Evolutionary conservation across 306 rosid genomes (phyloP).

Genomic region (Cicer bijugum): DNA sequence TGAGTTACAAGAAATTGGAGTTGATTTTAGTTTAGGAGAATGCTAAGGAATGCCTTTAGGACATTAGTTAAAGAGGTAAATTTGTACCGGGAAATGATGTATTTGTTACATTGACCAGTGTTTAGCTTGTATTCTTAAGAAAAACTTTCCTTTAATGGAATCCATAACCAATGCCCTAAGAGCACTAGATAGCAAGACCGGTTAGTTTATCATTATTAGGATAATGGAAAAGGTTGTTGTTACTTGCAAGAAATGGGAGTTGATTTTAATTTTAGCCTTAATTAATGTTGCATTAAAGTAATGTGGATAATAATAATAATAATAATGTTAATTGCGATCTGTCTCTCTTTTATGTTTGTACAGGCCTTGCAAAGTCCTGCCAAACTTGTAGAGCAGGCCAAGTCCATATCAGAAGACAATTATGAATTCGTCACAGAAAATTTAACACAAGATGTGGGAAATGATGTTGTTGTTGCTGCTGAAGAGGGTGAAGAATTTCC

Average conservation of each 20-base stretch:
- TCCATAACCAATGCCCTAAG: too few species aligned
- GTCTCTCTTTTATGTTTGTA: constrained; percentile 16
- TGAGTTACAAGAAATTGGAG: background rate
- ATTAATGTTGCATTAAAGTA: background rate
- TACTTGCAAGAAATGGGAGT: background rate
- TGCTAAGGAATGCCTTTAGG: too few species aligned
- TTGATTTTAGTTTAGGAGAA: too few species aligned
- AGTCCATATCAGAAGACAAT: constrained; percentile 46
- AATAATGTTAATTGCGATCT: background rate
- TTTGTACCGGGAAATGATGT: too few species aligned
- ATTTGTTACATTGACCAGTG: too few species aligned
- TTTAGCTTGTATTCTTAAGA: too few species aligned
- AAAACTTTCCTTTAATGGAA: too few species aligned
- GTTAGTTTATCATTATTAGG: background rate
- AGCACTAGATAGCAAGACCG: too few species aligned
- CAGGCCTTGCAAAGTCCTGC: constrained; percentile 62
- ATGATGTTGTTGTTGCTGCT: constrained; percentile 32
- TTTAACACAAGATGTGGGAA: constrained; percentile 33
- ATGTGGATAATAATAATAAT: background rate
- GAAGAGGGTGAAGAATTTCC: constrained; percentile 51
- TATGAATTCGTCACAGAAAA: constrained; percentile 36
- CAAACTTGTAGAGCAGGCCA: constrained; percentile 55
- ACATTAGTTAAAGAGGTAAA: too few species aligned
- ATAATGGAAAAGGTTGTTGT: background rate
- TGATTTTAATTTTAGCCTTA: constrained; percentile 8